These are phyloP conservation scores for Stemphylium vesicarium DNA, from an alignment of 2,329 filamentous ascomycete genomes.

Conservation along the genomic window DNA sequence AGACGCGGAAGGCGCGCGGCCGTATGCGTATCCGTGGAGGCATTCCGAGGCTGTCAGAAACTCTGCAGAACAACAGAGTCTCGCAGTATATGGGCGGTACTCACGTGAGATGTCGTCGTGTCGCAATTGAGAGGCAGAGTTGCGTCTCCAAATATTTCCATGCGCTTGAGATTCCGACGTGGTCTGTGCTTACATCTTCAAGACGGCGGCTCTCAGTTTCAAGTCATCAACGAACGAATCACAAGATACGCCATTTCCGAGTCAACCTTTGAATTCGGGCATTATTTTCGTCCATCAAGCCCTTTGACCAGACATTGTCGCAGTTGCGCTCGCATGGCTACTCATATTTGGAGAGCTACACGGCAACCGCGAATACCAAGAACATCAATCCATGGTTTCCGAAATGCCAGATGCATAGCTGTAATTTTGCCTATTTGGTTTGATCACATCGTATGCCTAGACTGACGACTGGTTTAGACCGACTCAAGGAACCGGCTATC, in stretches of 20 bases:
- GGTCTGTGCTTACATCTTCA: slow-evolving; percentile 32
- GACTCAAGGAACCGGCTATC: slow-evolving; percentile 70
- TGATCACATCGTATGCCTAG: background rate
- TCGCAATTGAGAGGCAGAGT: slow-evolving; percentile 31
- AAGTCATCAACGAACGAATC: slow-evolving; percentile 10
- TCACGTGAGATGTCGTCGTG: slow-evolving; percentile 35
- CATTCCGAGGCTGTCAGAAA: slow-evolving; percentile 34
- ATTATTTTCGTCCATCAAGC: background rate
- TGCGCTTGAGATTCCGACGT: slow-evolving; percentile 22
- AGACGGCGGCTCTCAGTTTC: slow-evolving; percentile 12
- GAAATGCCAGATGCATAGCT: slow-evolving; percentile 43
- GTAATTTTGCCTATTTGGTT: slow-evolving; percentile 31
- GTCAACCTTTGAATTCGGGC: background rate
- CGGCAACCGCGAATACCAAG: slow-evolving; percentile 17
- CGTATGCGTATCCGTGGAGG: slow-evolving; percentile 48
- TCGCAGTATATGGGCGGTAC: slow-evolving; percentile 4
- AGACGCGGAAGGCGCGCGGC: slow-evolving; percentile 39
- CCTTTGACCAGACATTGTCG: background rate
- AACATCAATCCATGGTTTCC: slow-evolving; percentile 7
- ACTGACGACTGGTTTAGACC: slow-evolving; percentile 44
- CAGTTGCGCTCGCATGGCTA: slow-evolving; percentile 33
- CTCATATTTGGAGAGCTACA: slow-evolving; percentile 31
- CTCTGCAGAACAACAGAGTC: background rate
- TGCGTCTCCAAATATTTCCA: slow-evolving; percentile 38
- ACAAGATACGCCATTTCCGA: background rate